Conservation (phyloP, 805 yeast genomes). For the Alloascoidea africana region DNA sequence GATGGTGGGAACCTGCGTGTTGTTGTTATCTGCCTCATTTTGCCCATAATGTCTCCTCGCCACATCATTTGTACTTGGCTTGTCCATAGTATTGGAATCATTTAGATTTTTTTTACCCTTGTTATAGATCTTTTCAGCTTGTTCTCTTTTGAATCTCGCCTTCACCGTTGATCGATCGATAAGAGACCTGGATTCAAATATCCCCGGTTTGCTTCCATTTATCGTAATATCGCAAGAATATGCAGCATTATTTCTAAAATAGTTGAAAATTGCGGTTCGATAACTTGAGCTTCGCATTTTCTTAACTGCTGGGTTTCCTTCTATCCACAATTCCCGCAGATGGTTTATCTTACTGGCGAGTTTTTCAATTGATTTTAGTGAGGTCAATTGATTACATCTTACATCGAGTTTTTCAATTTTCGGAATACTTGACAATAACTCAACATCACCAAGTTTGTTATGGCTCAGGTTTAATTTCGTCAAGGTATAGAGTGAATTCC, state of each 20-base stretch:
- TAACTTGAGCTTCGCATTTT: constrained; percentile 8
- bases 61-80: too few species aligned
- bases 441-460: constrained; percentile 10
- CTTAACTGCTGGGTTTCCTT: constrained; percentile 13
- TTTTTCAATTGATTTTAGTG: constrained; percentile 10
- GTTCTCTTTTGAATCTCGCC: too few species aligned
- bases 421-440: too few species aligned
- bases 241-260: constrained; percentile 10
- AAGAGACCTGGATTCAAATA: constrained; percentile 11
- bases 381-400: too few species aligned
- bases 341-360: constrained; percentile 8
- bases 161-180: too few species aligned
- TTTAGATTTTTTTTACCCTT: too few species aligned
- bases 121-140: too few species aligned
- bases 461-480: constrained; percentile 13
- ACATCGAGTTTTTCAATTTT: too few species aligned
- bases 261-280: constrained; percentile 11
- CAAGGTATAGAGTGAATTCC: constrained; percentile 8
- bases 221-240: constrained; percentile 10
- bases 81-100: too few species aligned
- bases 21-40: too few species aligned
- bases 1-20: too few species aligned
- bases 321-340: constrained; percentile 12
- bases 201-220: constrained; percentile 13
- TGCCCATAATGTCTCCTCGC: too few species aligned